These are phyloP conservation scores for Agaricus subrufescens DNA, from an alignment of 768 basidiomycete genomes.

Conservation along the genomic window DNA sequence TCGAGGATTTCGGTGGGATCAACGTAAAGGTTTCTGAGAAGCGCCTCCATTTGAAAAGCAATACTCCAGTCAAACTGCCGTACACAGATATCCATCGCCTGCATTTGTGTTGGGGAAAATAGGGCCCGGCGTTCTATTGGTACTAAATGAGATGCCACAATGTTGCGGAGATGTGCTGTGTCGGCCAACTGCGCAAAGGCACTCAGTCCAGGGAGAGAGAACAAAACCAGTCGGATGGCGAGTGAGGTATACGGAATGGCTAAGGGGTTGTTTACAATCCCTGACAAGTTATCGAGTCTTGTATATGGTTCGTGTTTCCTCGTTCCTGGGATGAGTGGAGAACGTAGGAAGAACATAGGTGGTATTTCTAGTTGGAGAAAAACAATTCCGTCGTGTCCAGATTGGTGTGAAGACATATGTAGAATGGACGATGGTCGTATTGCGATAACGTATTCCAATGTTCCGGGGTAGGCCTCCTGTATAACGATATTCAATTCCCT, in stretches of 20 bases:
- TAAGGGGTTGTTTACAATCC: conserved; percentile 31
- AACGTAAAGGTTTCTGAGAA: conserved; percentile 32
- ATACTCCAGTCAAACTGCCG: conserved; percentile 35
- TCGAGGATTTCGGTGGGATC: conserved; percentile 45
- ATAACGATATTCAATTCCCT: conserved; percentile 39
- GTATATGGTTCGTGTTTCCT: conserved; percentile 18
- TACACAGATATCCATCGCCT: conserved; percentile 26
- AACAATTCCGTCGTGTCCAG: conserved; percentile 26
- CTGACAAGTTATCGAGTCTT: conserved; percentile 34
- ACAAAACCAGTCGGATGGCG: conserved; percentile 46
- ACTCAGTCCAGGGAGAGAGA: conserved; percentile 23
- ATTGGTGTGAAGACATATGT: conserved; percentile 29
- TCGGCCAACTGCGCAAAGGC: conserved; percentile 33
- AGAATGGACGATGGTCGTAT: conserved; percentile 40
- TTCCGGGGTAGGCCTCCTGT: conserved; percentile 15
- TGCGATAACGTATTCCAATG: conserved; percentile 28
- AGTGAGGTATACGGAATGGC: conserved; percentile 50
- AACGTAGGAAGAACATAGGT: conserved; percentile 11
- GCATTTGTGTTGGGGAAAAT: conserved; percentile 33
- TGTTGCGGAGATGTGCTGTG: conserved; percentile 31
- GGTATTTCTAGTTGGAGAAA: conserved; percentile 38
- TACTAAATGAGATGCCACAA: conserved; percentile 28
- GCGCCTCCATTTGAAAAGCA: conserved; percentile 53
- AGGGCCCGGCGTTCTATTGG: conserved; percentile 35
- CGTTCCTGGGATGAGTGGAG: conserved; percentile 6